Conservation (phyloP, 1,284 basidiomycete species). For the Ceratobasidium sp. region DNA sequence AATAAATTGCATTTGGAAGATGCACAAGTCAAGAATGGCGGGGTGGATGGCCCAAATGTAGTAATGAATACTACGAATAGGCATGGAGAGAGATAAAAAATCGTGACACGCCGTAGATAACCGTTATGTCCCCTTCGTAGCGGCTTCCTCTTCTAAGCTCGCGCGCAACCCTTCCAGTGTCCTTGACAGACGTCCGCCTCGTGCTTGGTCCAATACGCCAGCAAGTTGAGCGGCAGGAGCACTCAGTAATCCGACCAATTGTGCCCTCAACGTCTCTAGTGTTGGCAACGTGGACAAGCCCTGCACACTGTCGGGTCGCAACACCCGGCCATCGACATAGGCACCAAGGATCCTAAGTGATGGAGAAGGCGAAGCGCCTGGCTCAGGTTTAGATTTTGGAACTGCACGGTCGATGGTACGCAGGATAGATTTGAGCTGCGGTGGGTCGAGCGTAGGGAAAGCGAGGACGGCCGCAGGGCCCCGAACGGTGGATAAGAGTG, state of each 20-base stretch:
- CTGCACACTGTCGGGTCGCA: slow-evolving; percentile 69
- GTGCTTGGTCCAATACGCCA: slow-evolving; percentile 76
- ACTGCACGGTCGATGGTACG: slow-evolving; percentile 76
- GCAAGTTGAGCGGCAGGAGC: slow-evolving; percentile 78
- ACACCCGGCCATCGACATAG: slow-evolving; percentile 77
- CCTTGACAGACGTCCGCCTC: slow-evolving; percentile 78
- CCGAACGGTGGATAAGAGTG: slow-evolving; percentile 53
- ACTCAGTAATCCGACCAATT: slow-evolving; percentile 80
- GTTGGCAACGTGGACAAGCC: slow-evolving; percentile 77
- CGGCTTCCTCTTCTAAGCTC: slow-evolving; percentile 71
- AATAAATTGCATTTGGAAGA: no score
- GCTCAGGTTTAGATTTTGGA: slow-evolving; percentile 57
- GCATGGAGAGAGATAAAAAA: not conserved
- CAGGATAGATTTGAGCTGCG: slow-evolving; percentile 74
- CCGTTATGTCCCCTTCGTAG: slow-evolving; percentile 44
- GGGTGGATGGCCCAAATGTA: no score
- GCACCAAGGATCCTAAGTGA: slow-evolving; percentile 76
- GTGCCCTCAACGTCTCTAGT: slow-evolving; percentile 76
- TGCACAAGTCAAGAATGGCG: no score
- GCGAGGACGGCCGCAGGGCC: slow-evolving; percentile 76
- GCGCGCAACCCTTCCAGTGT: slow-evolving; percentile 83
- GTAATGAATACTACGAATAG: no score
- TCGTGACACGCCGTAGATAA: not conserved
- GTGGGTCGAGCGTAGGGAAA: slow-evolving; percentile 77
- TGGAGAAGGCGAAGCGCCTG: slow-evolving; percentile 58